A percentile compares a stretch with the other conserved stretches of the same genome.
Evolutionary conservation across 805 yeast species (phyloP).

Genomic region (Teunomyces lycoperdinae): DNA sequence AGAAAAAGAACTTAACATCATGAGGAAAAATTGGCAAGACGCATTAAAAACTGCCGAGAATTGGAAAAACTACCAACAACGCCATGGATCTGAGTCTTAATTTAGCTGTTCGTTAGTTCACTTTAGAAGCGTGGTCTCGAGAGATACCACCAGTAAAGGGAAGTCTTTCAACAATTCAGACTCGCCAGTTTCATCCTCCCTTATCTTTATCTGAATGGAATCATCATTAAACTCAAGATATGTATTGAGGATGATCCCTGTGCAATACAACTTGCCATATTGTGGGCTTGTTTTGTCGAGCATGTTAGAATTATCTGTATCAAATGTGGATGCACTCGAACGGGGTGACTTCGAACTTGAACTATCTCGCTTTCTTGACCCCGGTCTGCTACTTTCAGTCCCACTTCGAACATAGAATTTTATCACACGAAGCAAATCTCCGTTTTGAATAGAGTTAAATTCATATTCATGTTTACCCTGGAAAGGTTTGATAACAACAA

Average conservation of each 20-base stretch:
- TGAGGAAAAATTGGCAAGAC: slow-evolving; percentile 37
- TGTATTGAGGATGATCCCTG: slow-evolving; percentile 29
- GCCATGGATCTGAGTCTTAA: background rate
- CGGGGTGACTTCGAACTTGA: background rate
- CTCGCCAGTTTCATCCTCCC: slow-evolving; percentile 6
- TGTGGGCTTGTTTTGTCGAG: slow-evolving; percentile 14
- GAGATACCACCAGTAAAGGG: slow-evolving; percentile 26
- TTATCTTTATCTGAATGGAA: slow-evolving; percentile 16
- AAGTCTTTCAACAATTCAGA: slow-evolving; percentile 25
- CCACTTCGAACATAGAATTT: slow-evolving; percentile 18
- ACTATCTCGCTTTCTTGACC: background rate
- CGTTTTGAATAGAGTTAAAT: slow-evolving; percentile 23
- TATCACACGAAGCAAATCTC: slow-evolving; percentile 29
- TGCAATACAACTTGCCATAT: slow-evolving; percentile 23
- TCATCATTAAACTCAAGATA: slow-evolving; percentile 18
- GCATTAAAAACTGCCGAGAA: slow-evolving; percentile 38
- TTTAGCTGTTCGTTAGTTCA: background rate
- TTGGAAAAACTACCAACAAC: slow-evolving; percentile 27
- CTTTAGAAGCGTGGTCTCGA: slow-evolving; percentile 30
- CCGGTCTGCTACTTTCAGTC: background rate
- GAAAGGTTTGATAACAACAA: slow-evolving; percentile 31
- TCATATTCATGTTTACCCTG: slow-evolving; percentile 16
- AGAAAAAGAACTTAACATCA: slow-evolving; percentile 29
- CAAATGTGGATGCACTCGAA: slow-evolving; percentile 1
- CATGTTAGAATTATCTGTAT: slow-evolving; percentile 5